Conservation (phyloP, 2,329 filamentous ascomycete genomes). For the Huntiella savannae region DNA sequence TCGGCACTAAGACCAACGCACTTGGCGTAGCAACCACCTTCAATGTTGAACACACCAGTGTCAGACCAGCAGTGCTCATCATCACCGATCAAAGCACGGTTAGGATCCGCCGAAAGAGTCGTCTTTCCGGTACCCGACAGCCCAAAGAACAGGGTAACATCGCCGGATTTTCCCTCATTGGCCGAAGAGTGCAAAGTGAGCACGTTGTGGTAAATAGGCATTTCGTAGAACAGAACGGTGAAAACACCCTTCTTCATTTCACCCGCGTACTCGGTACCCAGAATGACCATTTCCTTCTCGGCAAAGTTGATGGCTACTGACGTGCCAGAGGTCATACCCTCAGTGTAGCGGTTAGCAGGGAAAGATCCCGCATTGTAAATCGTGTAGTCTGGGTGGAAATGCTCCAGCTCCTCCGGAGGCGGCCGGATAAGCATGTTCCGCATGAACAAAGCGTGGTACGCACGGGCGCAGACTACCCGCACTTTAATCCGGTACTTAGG, state of each 20-base stretch:
- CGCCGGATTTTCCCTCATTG: constrained; percentile 85
- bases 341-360: constrained; percentile 94
- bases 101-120: constrained; percentile 88
- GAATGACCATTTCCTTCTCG: constrained; percentile 99
- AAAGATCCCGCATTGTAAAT: constrained; percentile 99
- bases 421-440: constrained; percentile 99
- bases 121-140: constrained; percentile 98
- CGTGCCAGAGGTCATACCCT: constrained; percentile 95
- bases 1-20: constrained; percentile 90
- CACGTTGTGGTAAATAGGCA: constrained; percentile 99
- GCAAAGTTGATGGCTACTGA: constrained; percentile 98
- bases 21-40: constrained; percentile 99
- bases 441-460: constrained; percentile 99
- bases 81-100: constrained; percentile 89
- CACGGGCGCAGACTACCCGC: constrained; percentile 92
- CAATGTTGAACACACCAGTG: constrained; percentile 95
- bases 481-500: constrained; percentile 95
- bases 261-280: constrained; percentile 95
- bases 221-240: constrained; percentile 99
- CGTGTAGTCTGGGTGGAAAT: constrained; percentile 97
- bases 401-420: constrained; percentile 72
- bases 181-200: constrained; percentile 95
- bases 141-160: constrained; percentile 98
- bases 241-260: constrained; percentile 98
- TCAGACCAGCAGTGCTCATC: constrained; percentile 99